These are phyloP conservation scores for Pseudotulostoma volvatum DNA, from an alignment of 495 filamentous ascomycete species.

Conservation along the genomic window DNA sequence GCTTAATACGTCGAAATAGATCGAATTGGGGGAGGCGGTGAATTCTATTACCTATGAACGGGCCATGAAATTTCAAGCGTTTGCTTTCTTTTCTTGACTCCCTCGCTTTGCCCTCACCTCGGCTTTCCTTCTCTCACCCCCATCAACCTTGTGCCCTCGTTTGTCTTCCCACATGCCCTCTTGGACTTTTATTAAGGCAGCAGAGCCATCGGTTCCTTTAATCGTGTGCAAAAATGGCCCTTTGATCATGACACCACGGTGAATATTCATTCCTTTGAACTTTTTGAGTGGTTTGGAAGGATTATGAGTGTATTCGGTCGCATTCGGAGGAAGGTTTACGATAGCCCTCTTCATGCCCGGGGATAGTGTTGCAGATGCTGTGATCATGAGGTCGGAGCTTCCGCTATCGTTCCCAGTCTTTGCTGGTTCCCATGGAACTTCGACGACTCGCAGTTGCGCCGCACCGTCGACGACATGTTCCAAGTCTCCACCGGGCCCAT, in stretches of 20 bases:
- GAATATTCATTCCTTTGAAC: conserved; percentile 47
- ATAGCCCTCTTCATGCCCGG: conserved; percentile 42
- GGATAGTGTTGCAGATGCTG: conserved; percentile 28
- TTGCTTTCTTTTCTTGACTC: conserved; percentile 21
- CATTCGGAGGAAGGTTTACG: conserved; percentile 54
- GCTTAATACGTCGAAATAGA: background rate
- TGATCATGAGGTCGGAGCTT: conserved; percentile 1
- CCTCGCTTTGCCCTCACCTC: conserved; percentile 62
- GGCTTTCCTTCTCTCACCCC: conserved; percentile 77
- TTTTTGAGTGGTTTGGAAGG: conserved; percentile 24
- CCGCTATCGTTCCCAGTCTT: conserved; percentile 2
- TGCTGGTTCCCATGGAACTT: conserved; percentile 28
- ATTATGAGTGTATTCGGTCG: conserved; percentile 24
- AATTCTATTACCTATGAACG: too few relatives aligned
- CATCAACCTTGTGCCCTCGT: conserved; percentile 82
- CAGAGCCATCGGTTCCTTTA: conserved; percentile 42
- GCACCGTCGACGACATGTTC: conserved; percentile 53
- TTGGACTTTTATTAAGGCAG: conserved; percentile 47
- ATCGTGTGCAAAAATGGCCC: conserved; percentile 54
- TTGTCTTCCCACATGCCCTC: conserved; percentile 82
- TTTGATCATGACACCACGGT: conserved; percentile 44
- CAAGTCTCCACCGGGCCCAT: conserved; percentile 65
- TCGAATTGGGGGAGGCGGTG: too few relatives aligned
- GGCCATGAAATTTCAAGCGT: background rate
- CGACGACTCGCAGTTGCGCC: conserved; percentile 51